Base-by-base conservation (phyloP, 2,329 filamentous ascomycete genomes). In the Phialophora expanda region DNA sequence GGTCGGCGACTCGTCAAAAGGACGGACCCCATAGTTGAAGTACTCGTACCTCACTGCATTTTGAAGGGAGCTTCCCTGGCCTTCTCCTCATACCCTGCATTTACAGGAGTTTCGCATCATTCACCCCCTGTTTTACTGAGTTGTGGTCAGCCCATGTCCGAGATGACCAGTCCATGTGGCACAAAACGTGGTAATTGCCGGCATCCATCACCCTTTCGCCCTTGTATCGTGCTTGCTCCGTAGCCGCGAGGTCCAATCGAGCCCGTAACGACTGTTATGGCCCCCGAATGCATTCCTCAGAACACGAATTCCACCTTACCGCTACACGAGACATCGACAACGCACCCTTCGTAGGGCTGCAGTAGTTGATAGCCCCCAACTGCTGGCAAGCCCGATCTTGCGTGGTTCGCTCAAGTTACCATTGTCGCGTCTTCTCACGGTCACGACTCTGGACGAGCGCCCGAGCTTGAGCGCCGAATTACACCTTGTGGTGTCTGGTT, bases 1-100 rank as follows among this genome's bases (percentile, higher is more conserved):
- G 28, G 46, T 59, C 38, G 41, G 17, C 56, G 56, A 59, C 56
- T 50, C 28, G 56, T 50, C 56, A 59, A 59, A 59, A 59, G 56
- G 56, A 59, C 56, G 28, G 48, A 26, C 48, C 48, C 38, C 38
- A 44, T 44, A 7, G 17, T 20, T 41, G 4, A 41, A 41, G 38
- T 14, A 41, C 14, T 14, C 38, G 8, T 41, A 14, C 38, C 17
- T 41, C 38, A 41, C 38, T 41, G 38, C 38, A 41, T 41, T 44
- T 44, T 17, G 38, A 8, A 44, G 5, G 12, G 38, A 41, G 38
- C 38, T 17, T 41, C 17, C 38, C 38, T 44, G 38, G 38, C 38
- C 12, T 20, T 2, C 17, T 44, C 38, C 38, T n/a, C 38, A n/a
- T 44, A 8, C 38, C 38, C 38, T 44, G 38, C 38, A 44, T 44